Conservation (phyloP, 2,329 filamentous ascomycete genomes). For the Monilinia aucupariae region DNA sequence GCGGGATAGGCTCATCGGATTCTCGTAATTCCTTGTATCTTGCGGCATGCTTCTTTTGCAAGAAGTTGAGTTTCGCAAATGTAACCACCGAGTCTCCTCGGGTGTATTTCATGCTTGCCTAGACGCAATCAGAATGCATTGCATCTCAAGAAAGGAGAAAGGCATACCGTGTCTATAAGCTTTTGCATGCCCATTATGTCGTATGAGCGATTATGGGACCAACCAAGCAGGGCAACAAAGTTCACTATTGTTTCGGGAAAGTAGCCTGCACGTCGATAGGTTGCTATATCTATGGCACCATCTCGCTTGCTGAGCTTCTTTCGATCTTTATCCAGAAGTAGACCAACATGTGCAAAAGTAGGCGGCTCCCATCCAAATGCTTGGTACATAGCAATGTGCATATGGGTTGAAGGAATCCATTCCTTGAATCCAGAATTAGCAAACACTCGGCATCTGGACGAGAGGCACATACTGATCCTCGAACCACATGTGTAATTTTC, state of each 20-base stretch:
- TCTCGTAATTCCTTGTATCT: slow-evolving; percentile 27
- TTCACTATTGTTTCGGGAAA: slow-evolving; percentile 65
- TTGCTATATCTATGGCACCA: slow-evolving; percentile 54
- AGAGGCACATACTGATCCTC: slow-evolving; percentile 60
- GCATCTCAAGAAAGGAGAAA: background rate
- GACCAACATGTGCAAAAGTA: slow-evolving; percentile 72
- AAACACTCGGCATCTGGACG: background rate
- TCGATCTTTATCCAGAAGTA: slow-evolving; percentile 62
- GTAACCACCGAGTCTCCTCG: slow-evolving; percentile 83
- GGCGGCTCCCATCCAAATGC: slow-evolving; percentile 71
- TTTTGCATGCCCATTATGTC: slow-evolving; percentile 68
- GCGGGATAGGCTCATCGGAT: slow-evolving; percentile 17
- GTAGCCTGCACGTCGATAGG: slow-evolving; percentile 53
- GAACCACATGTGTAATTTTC: slow-evolving; percentile 92
- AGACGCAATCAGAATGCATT: background rate
- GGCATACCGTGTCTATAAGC: slow-evolving; percentile 60
- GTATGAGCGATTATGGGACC: slow-evolving; percentile 63
- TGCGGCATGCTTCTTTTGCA: slow-evolving; percentile 62
- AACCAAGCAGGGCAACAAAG: slow-evolving; percentile 80
- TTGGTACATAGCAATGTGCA: slow-evolving; percentile 67
- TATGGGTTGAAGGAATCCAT: slow-evolving; percentile 93
- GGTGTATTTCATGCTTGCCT: slow-evolving; percentile 85
- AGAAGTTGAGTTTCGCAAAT: slow-evolving; percentile 70
- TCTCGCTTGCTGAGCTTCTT: slow-evolving; percentile 86
- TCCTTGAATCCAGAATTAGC: slow-evolving; percentile 47